Evolutionary conservation across 129 eudicot species (phyloP), one percentile per base, ranked within the genome.

Genomic region (Escallonia herrerae): DNA sequence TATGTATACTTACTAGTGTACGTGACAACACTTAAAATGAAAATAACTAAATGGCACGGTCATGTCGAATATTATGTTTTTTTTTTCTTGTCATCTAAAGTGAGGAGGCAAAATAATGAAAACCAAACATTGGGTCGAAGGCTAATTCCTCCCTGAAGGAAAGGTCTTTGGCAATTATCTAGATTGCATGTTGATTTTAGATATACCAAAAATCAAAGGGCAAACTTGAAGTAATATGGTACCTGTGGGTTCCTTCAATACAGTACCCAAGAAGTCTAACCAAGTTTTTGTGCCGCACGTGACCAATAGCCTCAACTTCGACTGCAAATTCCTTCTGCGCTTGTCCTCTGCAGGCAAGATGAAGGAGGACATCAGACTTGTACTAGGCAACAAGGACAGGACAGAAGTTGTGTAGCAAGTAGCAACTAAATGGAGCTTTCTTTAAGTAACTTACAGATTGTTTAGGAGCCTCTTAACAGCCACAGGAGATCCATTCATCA

Each of bases 251-350:
- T 76, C 95, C 95, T 79, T 89, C 96, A 63, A 89, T 78, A 62
- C 94, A 89, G 66, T 89, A 85, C 3, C 96, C 96, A 75, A 89
- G 74, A 62, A 89, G 96, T 65, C 94, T 67, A 71, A 89, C 96
- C 66, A 89, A 71, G 66, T 89, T 89, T 56, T 89, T 89, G 59
- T 89, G 96, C 8, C 96, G 86, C 46, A 85, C 94, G 60, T 89
- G 96, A 60, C 94, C 96, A 73, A 89, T 89, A 4, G 94, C 96
- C 79, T 87, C 95, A 58, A 87, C 95, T 79, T 87, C 95, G 58
- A 87, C 90, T 52, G 74, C 70, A 51, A 87, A 87, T 58, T 87
- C 91, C 77, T 84, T 84, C 73, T 87, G 91, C 15, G 95, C 95
- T 74, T 87, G 96, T 58, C 96, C 96, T 22, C 94, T 89, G 71